Evolutionary conservation across 2,329 filamentous ascomycete genomes (phyloP), one percentile per base, ranked within the genome.

Genomic region (Emericellopsis cladophorae): DNA sequence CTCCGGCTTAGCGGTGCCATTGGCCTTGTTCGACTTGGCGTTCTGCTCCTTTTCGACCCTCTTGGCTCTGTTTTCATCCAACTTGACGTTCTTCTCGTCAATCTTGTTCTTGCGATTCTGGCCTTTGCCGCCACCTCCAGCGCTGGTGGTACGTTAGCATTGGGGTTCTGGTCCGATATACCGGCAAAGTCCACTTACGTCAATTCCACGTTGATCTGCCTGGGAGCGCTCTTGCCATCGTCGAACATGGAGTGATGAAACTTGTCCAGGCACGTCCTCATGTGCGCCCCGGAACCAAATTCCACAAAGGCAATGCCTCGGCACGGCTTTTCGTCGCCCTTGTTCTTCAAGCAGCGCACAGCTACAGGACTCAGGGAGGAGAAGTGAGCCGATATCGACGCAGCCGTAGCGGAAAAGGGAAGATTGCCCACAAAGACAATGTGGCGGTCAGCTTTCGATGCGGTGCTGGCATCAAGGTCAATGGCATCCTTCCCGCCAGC

Each of bases 191-290:
- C 18, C 31, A 72, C 79, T 61, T 61, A 87, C 74, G 88, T 95
- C 49, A 96, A 64, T 64, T 95, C 90, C 22, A 95, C 84, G 56
- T 95, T 95, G 53, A 96, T 93, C 62, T 81, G 84, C 51, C 90
- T 71, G 40, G 79, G 65, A 14, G 66, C 57, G 34, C 64, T 67
- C 14, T 61, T 46, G 47, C 68, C 65, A 60, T 79, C 68, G 56
- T 68, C 61, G 56, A 95, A 93, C 47, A 72, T 72, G 44, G 78
- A 83, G 64, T 95, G 89, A 64, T 96, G 89, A 64, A 90, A 90
- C 48, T 87, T 78, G 61, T 89, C 85, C 45, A 96, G 70, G 55
- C 87, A 94, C 26, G 86, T 92, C 69, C 93, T 84, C 87, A 95
- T 93, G 56, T 83, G 78, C 61, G 89, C 84, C 63, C 81, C 93